These are phyloP conservation scores for Colletotrichum truncatum DNA, from an alignment of 2,329 filamentous ascomycete genomes.

Conservation along the genomic window DNA sequence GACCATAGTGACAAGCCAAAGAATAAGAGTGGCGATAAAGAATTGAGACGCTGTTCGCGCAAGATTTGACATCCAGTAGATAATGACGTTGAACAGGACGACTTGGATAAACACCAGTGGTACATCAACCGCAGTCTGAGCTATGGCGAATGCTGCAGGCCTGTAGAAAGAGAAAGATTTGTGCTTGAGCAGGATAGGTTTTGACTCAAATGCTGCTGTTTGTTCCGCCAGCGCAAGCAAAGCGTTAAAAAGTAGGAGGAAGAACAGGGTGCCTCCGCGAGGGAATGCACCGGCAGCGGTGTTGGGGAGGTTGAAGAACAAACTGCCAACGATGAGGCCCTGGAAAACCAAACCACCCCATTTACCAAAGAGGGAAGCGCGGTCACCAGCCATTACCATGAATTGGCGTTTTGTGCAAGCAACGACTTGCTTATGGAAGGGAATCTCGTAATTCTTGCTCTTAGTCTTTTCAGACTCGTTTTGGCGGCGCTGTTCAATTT, in stretches of 20 bases:
- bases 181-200: conserved; percentile 75
- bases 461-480: conserved; percentile 45
- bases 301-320: conserved; percentile 41
- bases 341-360: conserved; percentile 44
- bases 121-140: conserved; percentile 49
- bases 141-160: conserved; percentile 63
- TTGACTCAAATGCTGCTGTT: conserved; percentile 67
- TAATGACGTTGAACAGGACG: conserved; percentile 65
- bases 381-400: conserved; percentile 44
- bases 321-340: conserved; percentile 41
- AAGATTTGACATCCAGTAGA: conserved; percentile 69
- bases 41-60: conserved; percentile 67
- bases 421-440: conserved; percentile 58
- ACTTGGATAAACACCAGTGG: conserved; percentile 67
- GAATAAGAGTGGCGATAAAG: conserved; percentile 66
- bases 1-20: conserved; percentile 61
- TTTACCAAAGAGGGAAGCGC: conserved; percentile 43
- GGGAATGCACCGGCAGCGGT: conserved; percentile 62
- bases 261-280: conserved; percentile 69
- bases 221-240: conserved; percentile 69
- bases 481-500: conserved; percentile 49
- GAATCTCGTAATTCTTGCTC: conserved; percentile 61
- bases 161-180: conserved; percentile 76
- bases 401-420: conserved; percentile 51
- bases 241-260: conserved; percentile 70